These are phyloP conservation scores for Toxoplasma gondii DNA, from an alignment of 169 alveolate species.

Conservation along the genomic window DNA sequence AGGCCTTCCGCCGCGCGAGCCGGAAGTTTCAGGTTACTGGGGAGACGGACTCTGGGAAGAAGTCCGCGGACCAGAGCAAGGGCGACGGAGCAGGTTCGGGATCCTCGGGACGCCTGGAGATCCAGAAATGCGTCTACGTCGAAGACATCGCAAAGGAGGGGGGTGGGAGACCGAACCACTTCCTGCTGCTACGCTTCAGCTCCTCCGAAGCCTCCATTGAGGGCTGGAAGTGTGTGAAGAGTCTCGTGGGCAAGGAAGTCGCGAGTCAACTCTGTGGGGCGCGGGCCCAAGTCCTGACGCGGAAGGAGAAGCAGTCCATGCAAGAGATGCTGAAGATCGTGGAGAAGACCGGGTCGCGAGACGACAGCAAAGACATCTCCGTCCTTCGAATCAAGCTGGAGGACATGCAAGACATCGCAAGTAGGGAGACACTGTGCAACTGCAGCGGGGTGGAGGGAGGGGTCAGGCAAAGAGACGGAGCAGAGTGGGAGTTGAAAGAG, in stretches of 20 bases:
- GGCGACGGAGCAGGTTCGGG: not conserved
- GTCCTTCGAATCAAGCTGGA: not conserved
- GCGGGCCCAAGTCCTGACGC: not conserved
- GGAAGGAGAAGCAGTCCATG: constrained; percentile 13
- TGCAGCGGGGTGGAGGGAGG: not conserved
- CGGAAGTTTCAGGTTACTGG: not conserved
- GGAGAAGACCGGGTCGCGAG: not conserved
- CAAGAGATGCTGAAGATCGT: constrained; percentile 23
- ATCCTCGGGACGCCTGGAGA: not conserved
- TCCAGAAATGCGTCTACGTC: not conserved
- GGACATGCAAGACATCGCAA: constrained; percentile 1
- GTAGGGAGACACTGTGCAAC: not conserved
- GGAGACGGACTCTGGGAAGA: not conserved
- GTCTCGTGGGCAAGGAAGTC: not conserved
- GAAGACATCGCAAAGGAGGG: constrained; percentile 10
- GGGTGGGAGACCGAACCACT: not conserved
- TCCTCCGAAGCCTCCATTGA: not conserved
- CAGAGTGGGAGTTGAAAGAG: no score
- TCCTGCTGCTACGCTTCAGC: constrained; percentile 19
- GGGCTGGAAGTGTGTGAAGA: constrained; percentile 9
- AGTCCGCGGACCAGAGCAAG: not conserved
- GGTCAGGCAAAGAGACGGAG: not conserved
- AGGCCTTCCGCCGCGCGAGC: constrained; percentile 24
- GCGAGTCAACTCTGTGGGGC: not conserved
- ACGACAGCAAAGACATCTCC: constrained; percentile 1